These are phyloP conservation scores for Breviolum minutum DNA, from an alignment of 73 alveolate species.

Conservation along the genomic window DNA sequence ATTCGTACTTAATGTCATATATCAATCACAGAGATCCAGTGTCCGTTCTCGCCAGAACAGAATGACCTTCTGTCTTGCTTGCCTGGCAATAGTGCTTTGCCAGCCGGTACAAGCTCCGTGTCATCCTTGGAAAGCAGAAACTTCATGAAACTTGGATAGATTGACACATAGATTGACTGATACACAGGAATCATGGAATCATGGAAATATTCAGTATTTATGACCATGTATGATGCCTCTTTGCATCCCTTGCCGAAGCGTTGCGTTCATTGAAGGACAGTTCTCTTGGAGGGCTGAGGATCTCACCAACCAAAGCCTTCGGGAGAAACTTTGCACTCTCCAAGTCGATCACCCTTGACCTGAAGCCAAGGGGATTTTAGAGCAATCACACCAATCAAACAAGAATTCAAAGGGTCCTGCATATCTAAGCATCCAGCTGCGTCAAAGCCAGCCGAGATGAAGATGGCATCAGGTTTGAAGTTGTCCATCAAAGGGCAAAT, in stretches of 20 bases:
- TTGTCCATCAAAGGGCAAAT: slow-evolving; percentile 59
- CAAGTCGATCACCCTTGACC: slow-evolving; percentile 66
- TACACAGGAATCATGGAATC: no score
- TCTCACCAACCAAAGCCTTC: slow-evolving; percentile 76
- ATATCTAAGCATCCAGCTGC: not conserved
- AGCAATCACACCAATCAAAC: not conserved
- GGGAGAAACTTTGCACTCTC: slow-evolving; percentile 45
- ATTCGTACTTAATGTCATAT: no score
- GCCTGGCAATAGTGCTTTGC: slow-evolving; percentile 60
- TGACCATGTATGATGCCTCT: no score
- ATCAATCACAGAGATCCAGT: no score
- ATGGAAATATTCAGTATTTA: no score
- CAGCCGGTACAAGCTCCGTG: slow-evolving; percentile 68
- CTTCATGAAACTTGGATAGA: no score
- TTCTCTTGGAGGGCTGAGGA: not conserved
- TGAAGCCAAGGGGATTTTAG: not conserved
- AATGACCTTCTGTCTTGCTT: not conserved
- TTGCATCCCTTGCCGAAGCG: no score
- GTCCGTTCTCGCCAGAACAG: not conserved
- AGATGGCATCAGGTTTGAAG: slow-evolving; percentile 59
- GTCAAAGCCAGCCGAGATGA: slow-evolving; percentile 73
- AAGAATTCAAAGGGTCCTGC: not conserved
- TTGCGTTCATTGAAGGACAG: not conserved
- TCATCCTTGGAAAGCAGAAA: slow-evolving; percentile 1
- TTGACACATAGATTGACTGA: no score